phyloP scores from a whole-genome alignment of 225 moss, liverwort and hornwort genomes.

The Neckera pumila region DNA sequence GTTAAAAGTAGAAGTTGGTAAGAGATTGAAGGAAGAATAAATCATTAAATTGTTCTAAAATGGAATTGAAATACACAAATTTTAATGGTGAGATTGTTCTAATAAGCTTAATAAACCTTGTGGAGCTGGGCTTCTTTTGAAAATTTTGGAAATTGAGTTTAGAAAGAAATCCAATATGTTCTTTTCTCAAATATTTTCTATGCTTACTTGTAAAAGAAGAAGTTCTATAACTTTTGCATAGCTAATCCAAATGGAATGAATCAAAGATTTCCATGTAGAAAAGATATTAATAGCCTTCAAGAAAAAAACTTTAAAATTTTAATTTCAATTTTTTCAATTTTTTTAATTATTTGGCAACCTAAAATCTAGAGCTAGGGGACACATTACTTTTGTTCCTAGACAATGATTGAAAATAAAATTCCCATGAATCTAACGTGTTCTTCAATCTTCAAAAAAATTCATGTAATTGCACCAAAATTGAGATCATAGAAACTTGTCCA shows the following conservation, averaged over 20 bases:
- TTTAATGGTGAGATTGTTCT: not conserved
- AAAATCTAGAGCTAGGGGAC: fast-evolving
- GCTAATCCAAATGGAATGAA: not conserved
- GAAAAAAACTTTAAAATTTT: not conserved
- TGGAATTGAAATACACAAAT: not conserved
- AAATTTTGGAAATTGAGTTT: not conserved
- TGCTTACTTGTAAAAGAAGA: fast-evolving
- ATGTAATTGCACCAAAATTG: not conserved
- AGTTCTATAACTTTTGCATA: not conserved
- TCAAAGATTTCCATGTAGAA: not conserved
- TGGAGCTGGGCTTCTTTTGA: fast-evolving
- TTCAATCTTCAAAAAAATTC: fast-evolving
- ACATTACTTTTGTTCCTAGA: fast-evolving
- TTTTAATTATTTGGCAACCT: not conserved
- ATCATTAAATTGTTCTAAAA: not conserved
- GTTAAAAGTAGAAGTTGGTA: not conserved
- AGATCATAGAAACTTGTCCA: fast-evolving
- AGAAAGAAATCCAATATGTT: not conserved
- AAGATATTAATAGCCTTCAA: fast-evolving
- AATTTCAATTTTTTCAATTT: not conserved
- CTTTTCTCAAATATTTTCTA: too few relatives aligned
- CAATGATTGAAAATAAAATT: not conserved
- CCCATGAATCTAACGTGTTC: fast-evolving
- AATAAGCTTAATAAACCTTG: not conserved
- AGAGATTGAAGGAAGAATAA: not conserved